Base-by-base conservation (phyloP, 495 filamentous ascomycete species). In the Penicillium subrubescens region DNA sequence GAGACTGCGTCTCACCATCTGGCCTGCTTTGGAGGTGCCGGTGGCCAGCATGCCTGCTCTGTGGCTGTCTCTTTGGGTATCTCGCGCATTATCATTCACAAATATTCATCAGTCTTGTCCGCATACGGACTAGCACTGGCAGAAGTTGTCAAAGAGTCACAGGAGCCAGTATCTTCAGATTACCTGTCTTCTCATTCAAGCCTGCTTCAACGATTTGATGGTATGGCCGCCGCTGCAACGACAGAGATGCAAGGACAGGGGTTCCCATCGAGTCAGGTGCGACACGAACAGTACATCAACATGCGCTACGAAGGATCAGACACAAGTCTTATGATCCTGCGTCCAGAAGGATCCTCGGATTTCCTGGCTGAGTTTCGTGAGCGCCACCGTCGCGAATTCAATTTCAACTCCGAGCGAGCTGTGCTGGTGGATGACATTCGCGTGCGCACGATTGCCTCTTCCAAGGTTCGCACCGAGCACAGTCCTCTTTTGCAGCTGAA, bases 381-480 rank as follows among this genome's bases (percentile, higher is more conserved):
- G 17, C 76, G 78, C 8, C 84, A 86, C 60, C 75, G 78, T 44
- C 72, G 82, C 37, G 83, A 86, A 59, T 86, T 86, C 59, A 77
- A 77, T 29, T 86, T 86, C 74, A 80, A 82, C 56, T 83, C 81
- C 7, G 79, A 79, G 8, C 71, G 82, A 14, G 67, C 78, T 0
- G 78, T 86, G 27, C 65, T 86, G 3, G 82, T 86, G 5, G 84
- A 86, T 48, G 82, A 85, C 56, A 75, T 86, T 29, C 82, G 84
- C 51, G 82, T 85, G 12, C 79, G 83, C 1, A 78, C 75, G 0
- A 78, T 81, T 37, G 79, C 78, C 12, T 76, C 78, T 2, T 75
- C 78, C 21, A 74, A 80, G 61, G 74, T 77, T n/a, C 73, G 78
- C 14, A 73, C 71, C 5, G 78, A 79, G 60, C 75, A 75, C 51